These are phyloP conservation scores for Elsinoe australis DNA, from an alignment of 2,329 filamentous ascomycete species.

Conservation along the genomic window DNA sequence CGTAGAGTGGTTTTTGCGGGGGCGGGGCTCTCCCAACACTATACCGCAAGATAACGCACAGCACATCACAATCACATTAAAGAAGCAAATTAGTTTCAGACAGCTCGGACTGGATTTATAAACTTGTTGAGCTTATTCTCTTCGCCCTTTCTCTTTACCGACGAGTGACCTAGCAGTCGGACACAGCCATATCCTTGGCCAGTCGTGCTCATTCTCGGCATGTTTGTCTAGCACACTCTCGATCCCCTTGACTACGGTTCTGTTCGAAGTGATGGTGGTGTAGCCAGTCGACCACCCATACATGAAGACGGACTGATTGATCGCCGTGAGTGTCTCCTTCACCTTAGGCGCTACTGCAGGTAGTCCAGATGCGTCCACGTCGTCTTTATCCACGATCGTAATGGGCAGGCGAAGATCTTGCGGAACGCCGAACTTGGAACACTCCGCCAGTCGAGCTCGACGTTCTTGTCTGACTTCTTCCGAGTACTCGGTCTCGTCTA, in stretches of 20 bases:
- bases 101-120: too few species aligned
- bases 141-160: slow-evolving; percentile 51
- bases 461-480: slow-evolving; percentile 14
- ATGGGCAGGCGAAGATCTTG: slow-evolving; percentile 55
- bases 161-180: slow-evolving; percentile 58
- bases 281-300: slow-evolving; percentile 58
- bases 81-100: too few species aligned
- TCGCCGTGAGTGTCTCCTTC: slow-evolving; percentile 45
- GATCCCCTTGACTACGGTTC: slow-evolving; percentile 58
- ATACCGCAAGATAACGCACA: not conserved
- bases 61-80: too few species aligned
- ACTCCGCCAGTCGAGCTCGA: slow-evolving; percentile 29
- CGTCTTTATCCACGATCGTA: slow-evolving; percentile 43
- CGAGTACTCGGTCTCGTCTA: slow-evolving; percentile 28
- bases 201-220: slow-evolving; percentile 41
- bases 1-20: slow-evolving; percentile 17
- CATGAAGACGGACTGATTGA: slow-evolving; percentile 65
- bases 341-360: slow-evolving; percentile 41
- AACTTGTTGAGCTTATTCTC: not conserved
- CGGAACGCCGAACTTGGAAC: slow-evolving; percentile 51
- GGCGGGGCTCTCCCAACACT: not conserved
- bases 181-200: slow-evolving; percentile 58
- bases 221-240: slow-evolving; percentile 51
- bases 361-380: slow-evolving; percentile 34
- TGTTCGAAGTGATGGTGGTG: slow-evolving; percentile 66